These are phyloP conservation scores for Fraxinus nigra DNA, from an alignment of 305 asterid genomes.

Conservation along the genomic window DNA sequence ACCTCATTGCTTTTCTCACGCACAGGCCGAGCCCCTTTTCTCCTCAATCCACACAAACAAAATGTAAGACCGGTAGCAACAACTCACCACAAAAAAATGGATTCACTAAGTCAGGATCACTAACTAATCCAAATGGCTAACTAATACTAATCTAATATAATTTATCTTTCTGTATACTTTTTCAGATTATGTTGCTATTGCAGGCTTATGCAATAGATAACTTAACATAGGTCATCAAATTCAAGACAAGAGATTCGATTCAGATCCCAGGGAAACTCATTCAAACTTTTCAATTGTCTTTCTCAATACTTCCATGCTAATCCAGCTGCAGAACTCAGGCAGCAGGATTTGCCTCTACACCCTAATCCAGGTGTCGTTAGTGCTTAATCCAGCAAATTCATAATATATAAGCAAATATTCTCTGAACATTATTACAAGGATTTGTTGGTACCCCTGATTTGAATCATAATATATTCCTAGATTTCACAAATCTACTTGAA, in stretches of 20 bases:
- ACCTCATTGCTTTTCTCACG: not conserved
- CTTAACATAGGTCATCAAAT: not conserved
- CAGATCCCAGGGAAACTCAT: constrained; percentile 22
- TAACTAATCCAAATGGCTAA: not conserved
- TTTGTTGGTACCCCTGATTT: not conserved
- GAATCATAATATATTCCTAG: not conserved
- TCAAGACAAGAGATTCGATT: not conserved
- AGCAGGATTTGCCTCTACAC: constrained; percentile 7
- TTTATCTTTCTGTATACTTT: not conserved
- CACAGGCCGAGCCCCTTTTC: not conserved
- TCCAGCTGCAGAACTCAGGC: not conserved
- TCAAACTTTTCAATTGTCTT: constrained; percentile 16
- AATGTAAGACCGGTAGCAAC: not conserved
- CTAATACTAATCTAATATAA: not conserved
- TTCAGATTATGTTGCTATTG: not conserved
- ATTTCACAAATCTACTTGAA: constrained; percentile 11
- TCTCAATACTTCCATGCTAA: constrained; percentile 12
- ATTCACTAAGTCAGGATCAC: not conserved
- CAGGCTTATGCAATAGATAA: constrained; percentile 3
- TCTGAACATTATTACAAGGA: not conserved
- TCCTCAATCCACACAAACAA: not conserved
- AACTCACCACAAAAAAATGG: not conserved
- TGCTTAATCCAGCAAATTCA: not conserved
- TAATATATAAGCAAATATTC: not conserved
- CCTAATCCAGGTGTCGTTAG: not conserved